Percentiles rank a stretch among this genome's conserved stretches.
Evolutionary conservation across 2,329 filamentous ascomycete genomes (phyloP).

Genomic region (Sporothrix curviconia): DNA sequence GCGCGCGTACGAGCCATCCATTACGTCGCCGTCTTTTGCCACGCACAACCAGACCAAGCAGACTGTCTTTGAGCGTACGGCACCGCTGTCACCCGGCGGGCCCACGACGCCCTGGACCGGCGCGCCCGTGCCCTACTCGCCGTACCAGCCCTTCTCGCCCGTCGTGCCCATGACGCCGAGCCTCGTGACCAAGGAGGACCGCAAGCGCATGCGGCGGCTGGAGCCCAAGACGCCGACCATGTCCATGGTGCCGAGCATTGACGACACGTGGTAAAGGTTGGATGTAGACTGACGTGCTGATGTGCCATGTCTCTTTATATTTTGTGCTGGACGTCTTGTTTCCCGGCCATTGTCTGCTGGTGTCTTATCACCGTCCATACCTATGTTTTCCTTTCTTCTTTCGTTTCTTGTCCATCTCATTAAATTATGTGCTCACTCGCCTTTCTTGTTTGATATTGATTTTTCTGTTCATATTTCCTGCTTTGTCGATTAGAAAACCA

Average conservation of each 20-base stretch:
- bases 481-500: background rate
- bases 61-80: slow-evolving; percentile 55
- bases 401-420: background rate
- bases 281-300: background rate
- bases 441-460: background rate
- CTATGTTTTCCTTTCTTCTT: background rate
- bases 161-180: slow-evolving; percentile 71
- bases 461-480: background rate
- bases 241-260: slow-evolving; percentile 54
- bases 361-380: background rate
- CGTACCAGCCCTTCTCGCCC: slow-evolving; percentile 73
- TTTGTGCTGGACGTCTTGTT: background rate
- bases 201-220: slow-evolving; percentile 60
- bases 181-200: slow-evolving; percentile 62
- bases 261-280: slow-evolving; percentile 55
- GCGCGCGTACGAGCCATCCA: slow-evolving; percentile 54
- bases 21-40: slow-evolving; percentile 42
- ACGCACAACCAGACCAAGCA: slow-evolving; percentile 46
- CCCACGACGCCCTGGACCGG: slow-evolving; percentile 55
- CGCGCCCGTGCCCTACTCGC: slow-evolving; percentile 61
- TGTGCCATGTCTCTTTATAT: background rate
- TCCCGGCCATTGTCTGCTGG: background rate
- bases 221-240: slow-evolving; percentile 57
- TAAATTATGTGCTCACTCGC: no score
- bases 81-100: slow-evolving; percentile 50